Evolutionary conservation across 805 yeast genomes (phyloP).

Genomic region (Kuraishia ogatae): DNA sequence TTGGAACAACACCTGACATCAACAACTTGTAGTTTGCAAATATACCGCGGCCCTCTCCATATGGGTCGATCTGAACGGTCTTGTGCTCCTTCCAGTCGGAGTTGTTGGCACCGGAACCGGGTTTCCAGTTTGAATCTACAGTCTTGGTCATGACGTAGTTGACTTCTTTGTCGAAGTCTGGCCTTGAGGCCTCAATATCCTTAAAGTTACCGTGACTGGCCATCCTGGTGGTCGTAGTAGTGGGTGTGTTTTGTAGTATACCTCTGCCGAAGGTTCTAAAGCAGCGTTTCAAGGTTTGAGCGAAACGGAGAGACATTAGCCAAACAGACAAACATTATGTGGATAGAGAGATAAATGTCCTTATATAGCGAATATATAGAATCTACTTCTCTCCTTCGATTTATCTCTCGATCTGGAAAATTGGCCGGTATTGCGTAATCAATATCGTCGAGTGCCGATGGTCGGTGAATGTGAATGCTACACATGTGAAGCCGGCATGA

Average conservation of each 20-base stretch:
- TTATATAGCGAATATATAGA: too few relatives aligned
- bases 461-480: neutral
- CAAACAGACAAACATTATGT: neutral
- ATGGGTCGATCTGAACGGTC: conserved; percentile 43
- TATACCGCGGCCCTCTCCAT: conserved; percentile 27
- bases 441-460: too few relatives aligned
- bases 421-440: too few relatives aligned
- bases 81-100: conserved; percentile 34
- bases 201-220: neutral
- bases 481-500: neutral
- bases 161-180: conserved; percentile 4
- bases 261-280: neutral
- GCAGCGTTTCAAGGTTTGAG: neutral
- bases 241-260: neutral
- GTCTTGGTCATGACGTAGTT: conserved; percentile 7
- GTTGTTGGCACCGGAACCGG: conserved; percentile 37
- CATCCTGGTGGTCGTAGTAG: neutral
- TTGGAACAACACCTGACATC: conserved; percentile 44
- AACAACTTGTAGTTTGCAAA: conserved; percentile 41
- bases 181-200: conserved; percentile 3
- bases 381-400: too few relatives aligned
- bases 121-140: conserved; percentile 29
- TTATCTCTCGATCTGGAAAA: too few relatives aligned
- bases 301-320: neutral
- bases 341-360: too few relatives aligned